These are phyloP conservation scores for Lindgomyces ingoldianus DNA, from an alignment of 495 filamentous ascomycete genomes.

Conservation along the genomic window DNA sequence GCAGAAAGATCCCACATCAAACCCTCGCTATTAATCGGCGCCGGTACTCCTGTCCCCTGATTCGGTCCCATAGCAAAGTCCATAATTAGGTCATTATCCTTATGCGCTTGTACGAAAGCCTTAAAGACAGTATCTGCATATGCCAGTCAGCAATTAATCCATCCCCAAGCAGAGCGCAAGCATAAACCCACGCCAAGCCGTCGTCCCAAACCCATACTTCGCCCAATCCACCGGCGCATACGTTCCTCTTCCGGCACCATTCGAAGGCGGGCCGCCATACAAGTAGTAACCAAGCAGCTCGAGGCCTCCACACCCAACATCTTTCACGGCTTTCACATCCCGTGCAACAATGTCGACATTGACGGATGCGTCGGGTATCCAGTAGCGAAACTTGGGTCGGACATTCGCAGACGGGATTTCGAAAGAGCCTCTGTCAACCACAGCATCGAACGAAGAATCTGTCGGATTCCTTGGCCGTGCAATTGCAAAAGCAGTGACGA, in stretches of 20 bases:
- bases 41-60: constrained; percentile 39
- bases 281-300: constrained; percentile 43
- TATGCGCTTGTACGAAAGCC: constrained; percentile 19
- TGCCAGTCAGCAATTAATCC: background rate
- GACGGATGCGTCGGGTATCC: constrained; percentile 46
- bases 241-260: constrained; percentile 13
- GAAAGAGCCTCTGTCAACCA: constrained; percentile 28
- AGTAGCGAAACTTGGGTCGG: constrained; percentile 47
- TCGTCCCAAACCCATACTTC: constrained; percentile 23
- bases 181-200: constrained; percentile 5
- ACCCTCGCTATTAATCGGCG: constrained; percentile 19
- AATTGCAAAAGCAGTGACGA: background rate
- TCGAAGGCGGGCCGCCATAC: constrained; percentile 32
- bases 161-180: background rate
- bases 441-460: constrained; percentile 17
- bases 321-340: constrained; percentile 25
- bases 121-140: constrained; percentile 12
- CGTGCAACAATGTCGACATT: constrained; percentile 23
- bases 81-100: constrained; percentile 29
- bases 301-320: constrained; percentile 37
- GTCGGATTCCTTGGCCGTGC: background rate
- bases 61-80: constrained; percentile 38
- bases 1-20: constrained; percentile 31
- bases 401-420: constrained; percentile 38
- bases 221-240: constrained; percentile 26